These are phyloP conservation scores for Sporothrix curviconia DNA, from an alignment of 2,329 filamentous ascomycete genomes.

Conservation along the genomic window DNA sequence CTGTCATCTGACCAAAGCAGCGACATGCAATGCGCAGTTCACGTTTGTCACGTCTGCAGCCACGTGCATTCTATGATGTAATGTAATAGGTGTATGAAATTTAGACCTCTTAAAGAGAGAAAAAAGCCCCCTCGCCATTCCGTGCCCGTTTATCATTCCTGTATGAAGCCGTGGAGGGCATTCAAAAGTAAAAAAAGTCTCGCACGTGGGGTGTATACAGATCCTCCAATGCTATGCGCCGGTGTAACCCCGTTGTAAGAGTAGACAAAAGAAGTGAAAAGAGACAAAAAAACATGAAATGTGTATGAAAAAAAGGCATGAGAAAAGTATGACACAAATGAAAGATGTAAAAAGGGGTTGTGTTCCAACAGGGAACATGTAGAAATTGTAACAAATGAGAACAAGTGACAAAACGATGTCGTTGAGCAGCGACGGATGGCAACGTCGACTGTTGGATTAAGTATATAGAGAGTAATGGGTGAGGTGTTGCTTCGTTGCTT, in stretches of 20 bases:
- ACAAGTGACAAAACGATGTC: background rate
- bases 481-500: too few relatives aligned
- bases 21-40: too few relatives aligned
- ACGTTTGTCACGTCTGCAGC: too few relatives aligned
- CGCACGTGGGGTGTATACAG: slow-evolving; percentile 15
- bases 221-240: slow-evolving; percentile 19
- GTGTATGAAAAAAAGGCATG: background rate
- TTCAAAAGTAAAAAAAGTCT: slow-evolving; percentile 5
- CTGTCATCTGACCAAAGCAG: too few relatives aligned
- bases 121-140: background rate
- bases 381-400: background rate
- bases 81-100: slow-evolving; percentile 7
- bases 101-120: background rate
- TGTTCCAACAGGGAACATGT: background rate
- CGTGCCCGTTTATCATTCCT: slow-evolving; percentile 10
- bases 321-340: background rate
- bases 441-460: background rate
- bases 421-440: background rate
- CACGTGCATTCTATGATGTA: too few relatives aligned
- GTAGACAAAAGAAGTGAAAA: slow-evolving; percentile 8
- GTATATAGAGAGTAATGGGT: background rate
- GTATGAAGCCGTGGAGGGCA: slow-evolving; percentile 6
- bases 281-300: background rate
- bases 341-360: background rate
- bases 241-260: background rate